Base-by-base conservation (phyloP, 176 grass and related monocot species). In the Juncus effusus region DNA sequence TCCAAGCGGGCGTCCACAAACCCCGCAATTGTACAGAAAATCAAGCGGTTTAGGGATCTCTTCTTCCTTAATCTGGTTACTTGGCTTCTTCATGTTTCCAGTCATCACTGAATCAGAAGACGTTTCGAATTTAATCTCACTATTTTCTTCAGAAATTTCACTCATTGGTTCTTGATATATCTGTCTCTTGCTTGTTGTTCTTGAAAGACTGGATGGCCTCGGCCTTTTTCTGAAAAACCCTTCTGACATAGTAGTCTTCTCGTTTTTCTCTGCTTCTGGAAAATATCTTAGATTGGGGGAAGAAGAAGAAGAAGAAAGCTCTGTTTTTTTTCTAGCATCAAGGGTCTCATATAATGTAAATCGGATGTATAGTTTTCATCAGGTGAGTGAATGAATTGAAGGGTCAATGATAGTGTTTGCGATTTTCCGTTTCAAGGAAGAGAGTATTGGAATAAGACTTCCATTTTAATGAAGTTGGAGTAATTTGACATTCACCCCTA, bases 161-260 rank as follows among this genome's bases (percentile, higher is more conserved):
- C n/a, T 47, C 3, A 14, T 52, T n/a, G 38, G 51, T 51, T 79
- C 49, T 5, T 10, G 49, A 9, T 16, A 19, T 16, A 79, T 72
- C 16, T 64, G 39, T 49, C 56, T 63, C 37, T 52, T 63, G 59
- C 76, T 79, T 11, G 67, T 79, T 13, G 76, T 79, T 79, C 76
- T 44, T 2, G 49, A 38, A 2, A 72, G 62, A 45, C 16, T 38
- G 2, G 74, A 60, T 6, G n/a, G 36, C 13, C 15, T 68, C 3
- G 47, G 47, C 12, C 76, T 60, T 72, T 63, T 79, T 16, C 49
- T 64, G 36, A 63, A 7, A 37, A 13, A 35, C 3, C 40, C 56
- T 16, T 79, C 57, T 2, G 76, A 62, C 76, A 79, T 79, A 5
- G 10, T 79, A 54, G n/a, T 42, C 54, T 16, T 42, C 12, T 47